phyloP scores from a whole-genome alignment of 2,329 filamentous ascomycete genomes.

The Fusarium begoniae region DNA sequence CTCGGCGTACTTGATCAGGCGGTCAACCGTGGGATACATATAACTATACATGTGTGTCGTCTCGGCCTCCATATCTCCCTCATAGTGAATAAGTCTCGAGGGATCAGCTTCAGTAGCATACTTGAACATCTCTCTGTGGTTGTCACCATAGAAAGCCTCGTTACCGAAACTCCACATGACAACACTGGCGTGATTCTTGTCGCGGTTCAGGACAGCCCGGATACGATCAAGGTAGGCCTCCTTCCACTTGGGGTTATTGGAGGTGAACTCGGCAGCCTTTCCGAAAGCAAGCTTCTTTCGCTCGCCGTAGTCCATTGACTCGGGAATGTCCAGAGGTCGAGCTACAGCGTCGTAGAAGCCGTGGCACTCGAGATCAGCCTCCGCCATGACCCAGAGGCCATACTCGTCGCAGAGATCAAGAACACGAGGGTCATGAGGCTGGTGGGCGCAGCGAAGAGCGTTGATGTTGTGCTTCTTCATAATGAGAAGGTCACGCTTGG shows the following conservation, averaged over 20 bases:
- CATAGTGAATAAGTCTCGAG: constrained; percentile 71
- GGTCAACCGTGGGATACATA: constrained; percentile 70
- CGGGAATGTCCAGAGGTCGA: constrained; percentile 61
- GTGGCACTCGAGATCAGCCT: constrained; percentile 63
- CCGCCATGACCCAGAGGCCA: constrained; percentile 69
- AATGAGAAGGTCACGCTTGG: constrained; percentile 67
- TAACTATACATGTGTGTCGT: constrained; percentile 72
- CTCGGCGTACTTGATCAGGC: constrained; percentile 57
- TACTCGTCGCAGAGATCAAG: constrained; percentile 71
- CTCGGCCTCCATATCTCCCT: constrained; percentile 68
- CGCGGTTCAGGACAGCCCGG: constrained; percentile 69
- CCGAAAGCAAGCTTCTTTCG: constrained; percentile 65
- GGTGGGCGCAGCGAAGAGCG: constrained; percentile 73
- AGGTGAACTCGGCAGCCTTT: constrained; percentile 66
- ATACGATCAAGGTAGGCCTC: constrained; percentile 75
- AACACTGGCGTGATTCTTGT: constrained; percentile 76
- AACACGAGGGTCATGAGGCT: constrained; percentile 69
- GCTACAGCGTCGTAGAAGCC: constrained; percentile 62
- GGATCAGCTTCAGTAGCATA: constrained; percentile 67
- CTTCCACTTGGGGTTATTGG: constrained; percentile 68
- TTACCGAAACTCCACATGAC: constrained; percentile 80
- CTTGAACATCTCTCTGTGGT: constrained; percentile 74
- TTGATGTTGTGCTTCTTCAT: constrained; percentile 81
- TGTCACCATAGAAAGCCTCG: constrained; percentile 76
- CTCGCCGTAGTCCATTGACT: constrained; percentile 67